Evolutionary conservation across 1,284 basidiomycete genomes (phyloP), one percentile per base, ranked within the genome.

Genomic region (Coniferiporia weirii): DNA sequence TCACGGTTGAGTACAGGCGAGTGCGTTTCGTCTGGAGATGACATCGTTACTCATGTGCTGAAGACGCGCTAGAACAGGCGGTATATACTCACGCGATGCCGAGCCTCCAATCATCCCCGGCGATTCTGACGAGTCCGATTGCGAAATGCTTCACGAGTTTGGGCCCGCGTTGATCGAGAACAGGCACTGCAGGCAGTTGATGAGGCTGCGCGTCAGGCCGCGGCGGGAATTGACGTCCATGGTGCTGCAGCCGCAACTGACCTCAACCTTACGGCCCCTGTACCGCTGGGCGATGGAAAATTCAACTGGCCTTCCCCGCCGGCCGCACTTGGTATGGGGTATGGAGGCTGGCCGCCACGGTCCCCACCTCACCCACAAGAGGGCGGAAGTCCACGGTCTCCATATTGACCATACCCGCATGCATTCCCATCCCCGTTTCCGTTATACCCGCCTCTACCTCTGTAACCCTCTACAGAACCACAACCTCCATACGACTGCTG

Each of bases 1-100:
- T 95, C 93, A 60, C 93, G 82, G 67, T 94, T 93, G 66, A 95
- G 75, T 49, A 95, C 91, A 1, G 93, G 93, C 17, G 92, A 94
- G 73, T 19, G 90, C 87, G 68, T 89, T 93, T 63, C 87, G 82
- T 44, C 87, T 89, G 44, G 80, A 81, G 56, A 92, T 91, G 57
- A 90, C 84, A 69, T 95, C 90, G 64, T 92, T 84, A 54, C 90
- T 92, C 83, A 95, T 92, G 57, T 92, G 90, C 55, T 93, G 90
- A 65, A 95, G 72, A 20, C 93, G 81, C 13, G 93, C 93, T 52
- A 98, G 76, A 53, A 94, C 93, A 12, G 95, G 93, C 19, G 96
- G 96, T 17, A 98, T 87, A 61, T n/a, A n/a, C n/a, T n/a, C n/a
- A n/a, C n/a, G n/a, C n/a, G n/a, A n/a, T n/a, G n/a, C 27, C 34